phyloP scores from a whole-genome alignment of 1,284 basidiomycete species.

The Meira miltonrushii region DNA sequence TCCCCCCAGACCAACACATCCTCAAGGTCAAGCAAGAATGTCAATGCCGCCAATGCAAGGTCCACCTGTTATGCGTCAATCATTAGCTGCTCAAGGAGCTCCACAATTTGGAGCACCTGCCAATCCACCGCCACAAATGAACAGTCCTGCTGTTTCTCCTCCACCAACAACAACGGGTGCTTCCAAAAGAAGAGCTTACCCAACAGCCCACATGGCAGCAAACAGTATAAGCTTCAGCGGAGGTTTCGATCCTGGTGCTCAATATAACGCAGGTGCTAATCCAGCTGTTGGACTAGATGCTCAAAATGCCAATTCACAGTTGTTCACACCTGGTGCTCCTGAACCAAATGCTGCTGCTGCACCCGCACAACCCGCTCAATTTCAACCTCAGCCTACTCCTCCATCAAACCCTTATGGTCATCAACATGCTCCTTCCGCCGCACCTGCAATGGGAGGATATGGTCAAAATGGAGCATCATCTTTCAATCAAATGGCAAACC shows the following conservation, averaged over 20 bases:
- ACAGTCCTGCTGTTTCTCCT: constrained; percentile 19
- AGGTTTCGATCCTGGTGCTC: constrained; percentile 39
- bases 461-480: constrained; percentile 7
- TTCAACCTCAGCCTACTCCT: constrained; percentile 18
- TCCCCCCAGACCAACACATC: constrained; percentile 43
- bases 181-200: constrained; percentile 54
- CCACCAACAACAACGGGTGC: constrained; percentile 53
- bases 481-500: constrained; percentile 62
- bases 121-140: constrained; percentile 27
- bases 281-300: constrained; percentile 21
- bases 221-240: constrained; percentile 52
- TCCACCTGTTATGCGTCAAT: constrained; percentile 25
- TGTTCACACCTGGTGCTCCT: constrained; percentile 32
- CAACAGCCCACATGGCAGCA: constrained; percentile 53
- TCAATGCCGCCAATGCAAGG: constrained; percentile 47
- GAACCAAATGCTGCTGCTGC: neutral
- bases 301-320: constrained; percentile 27
- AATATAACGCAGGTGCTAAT: constrained; percentile 18
- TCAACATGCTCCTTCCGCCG: constrained; percentile 13
- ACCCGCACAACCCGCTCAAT: constrained; percentile 20
- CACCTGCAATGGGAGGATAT: constrained; percentile 6
- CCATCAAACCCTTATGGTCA: constrained; percentile 13
- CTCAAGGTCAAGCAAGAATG: constrained; percentile 45
- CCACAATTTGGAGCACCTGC: constrained; percentile 17
- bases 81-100: neutral